Base-by-base conservation (phyloP, 179 eudicot species). In the Carnegiea gigantea region DNA sequence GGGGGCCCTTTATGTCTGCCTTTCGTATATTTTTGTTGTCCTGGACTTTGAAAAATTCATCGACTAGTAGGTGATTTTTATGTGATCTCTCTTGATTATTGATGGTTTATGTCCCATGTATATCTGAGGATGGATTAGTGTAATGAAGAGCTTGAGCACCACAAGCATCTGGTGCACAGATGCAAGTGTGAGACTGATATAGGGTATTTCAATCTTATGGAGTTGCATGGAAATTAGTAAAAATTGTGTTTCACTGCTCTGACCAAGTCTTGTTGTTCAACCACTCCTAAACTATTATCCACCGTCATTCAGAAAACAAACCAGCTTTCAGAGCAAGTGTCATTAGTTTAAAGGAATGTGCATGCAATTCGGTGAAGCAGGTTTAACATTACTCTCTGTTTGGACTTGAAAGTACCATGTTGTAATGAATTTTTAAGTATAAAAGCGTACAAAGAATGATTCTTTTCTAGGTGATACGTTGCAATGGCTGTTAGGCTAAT, bases 381-480 rank as follows among this genome's bases (percentile, higher is more conserved):
- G 28, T 73, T 23, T 24, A 74, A 18, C 46, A 70, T 33, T 36
- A 10, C 33, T 11, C 15, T 70, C 33, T 70, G 46, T 70, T 70
- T 13, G 73, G 18, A 33, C 76, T 77, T 84, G 75, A 60, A 62
- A 57, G 67, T 14, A 79, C 77, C 24, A 30, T 26, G 28, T 60
- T 71, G 12, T 79, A 36, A 44, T 74, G 13, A 70, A 51, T 21
- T 17, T 77, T 51, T 64, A 48, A 44, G 62, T 57, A 70, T 62
- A 76, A 59, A 76, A 67, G 36, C 73, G 75, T 65, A 73, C 64
- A 36, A 33, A 60, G 68, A 40, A 79, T 75, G 72, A 30, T 26
- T 75, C 59, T 83, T 75, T 80, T 76, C 14, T 74, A 51, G 78
- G 73, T 84, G 74, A 30, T 71, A 30, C 76, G 65, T 24, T 84